Conservation (phyloP, 768 basidiomycete genomes). For the Rubroboletus pulcherrimus region DNA sequence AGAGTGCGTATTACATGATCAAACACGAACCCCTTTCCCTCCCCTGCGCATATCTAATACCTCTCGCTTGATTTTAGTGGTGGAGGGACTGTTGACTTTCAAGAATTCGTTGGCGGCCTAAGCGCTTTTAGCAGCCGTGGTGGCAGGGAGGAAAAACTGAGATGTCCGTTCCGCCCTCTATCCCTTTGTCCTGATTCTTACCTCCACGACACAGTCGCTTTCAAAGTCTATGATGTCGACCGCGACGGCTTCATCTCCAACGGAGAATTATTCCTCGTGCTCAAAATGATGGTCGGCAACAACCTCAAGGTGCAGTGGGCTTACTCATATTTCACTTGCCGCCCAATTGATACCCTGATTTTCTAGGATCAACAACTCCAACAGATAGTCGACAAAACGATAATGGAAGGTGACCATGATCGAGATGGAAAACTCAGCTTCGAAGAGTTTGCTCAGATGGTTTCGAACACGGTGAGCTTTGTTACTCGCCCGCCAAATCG, state of each 20-base stretch:
- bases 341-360: background rate
- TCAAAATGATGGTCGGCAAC: conserved; percentile 99
- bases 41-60: background rate
- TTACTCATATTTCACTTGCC: background rate
- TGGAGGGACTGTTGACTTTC: conserved; percentile 97
- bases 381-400: conserved; percentile 99
- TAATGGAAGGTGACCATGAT: conserved; percentile 99
- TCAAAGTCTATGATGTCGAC: conserved; percentile 99
- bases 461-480: conserved; percentile 82
- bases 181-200: background rate
- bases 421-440: conserved; percentile 97
- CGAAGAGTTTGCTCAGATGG: conserved; percentile 95
- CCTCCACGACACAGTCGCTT: conserved; percentile 67
- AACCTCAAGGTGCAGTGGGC: conserved; percentile 77
- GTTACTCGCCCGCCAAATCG: background rate
- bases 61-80: conserved; percentile 53
- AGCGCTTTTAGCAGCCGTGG: conserved; percentile 98
- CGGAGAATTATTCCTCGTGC: conserved; percentile 94
- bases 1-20: conserved; percentile 62
- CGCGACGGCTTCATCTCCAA: conserved; percentile 97
- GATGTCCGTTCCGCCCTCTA: conserved; percentile 56
- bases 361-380: conserved; percentile 93
- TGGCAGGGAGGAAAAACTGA: conserved; percentile 93
- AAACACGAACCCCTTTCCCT: background rate
- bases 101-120: conserved; percentile 96